These are phyloP conservation scores for Metarhizium brunneum DNA, from an alignment of 2,329 filamentous ascomycete genomes.

Conservation along the genomic window DNA sequence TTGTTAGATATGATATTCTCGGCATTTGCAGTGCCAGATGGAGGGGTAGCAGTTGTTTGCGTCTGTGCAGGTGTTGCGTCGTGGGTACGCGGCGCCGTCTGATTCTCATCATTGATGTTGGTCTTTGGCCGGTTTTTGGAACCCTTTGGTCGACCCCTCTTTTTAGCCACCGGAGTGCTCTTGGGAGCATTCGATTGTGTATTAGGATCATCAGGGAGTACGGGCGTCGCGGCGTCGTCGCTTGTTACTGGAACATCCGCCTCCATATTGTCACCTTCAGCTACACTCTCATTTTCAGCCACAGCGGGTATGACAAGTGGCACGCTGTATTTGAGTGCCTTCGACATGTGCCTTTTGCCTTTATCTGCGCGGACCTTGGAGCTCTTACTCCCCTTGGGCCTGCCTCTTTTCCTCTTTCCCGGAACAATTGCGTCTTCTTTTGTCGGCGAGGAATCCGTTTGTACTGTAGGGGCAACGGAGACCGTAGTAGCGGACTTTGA, in stretches of 20 bases:
- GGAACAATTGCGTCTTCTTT: constrained; percentile 1
- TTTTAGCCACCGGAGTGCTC: constrained; percentile 16
- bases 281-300: neutral
- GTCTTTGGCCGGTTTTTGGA: constrained; percentile 33
- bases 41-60: neutral
- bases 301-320: neutral
- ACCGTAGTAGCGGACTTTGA: neutral
- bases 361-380: constrained; percentile 16
- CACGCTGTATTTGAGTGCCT: neutral
- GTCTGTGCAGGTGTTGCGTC: neutral
- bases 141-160: constrained; percentile 34
- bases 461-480: neutral
- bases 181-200: constrained; percentile 9
- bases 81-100: neutral
- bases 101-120: neutral
- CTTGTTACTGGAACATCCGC: neutral
- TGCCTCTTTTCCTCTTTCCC: constrained; percentile 38
- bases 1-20: neutral
- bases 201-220: constrained; percentile 1
- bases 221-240: neutral
- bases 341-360: constrained; percentile 4
- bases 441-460: neutral
- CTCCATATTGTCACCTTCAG: neutral
- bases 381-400: constrained; percentile 44
- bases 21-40: neutral